Percentiles rank a stretch among this genome's conserved stretches.
Evolutionary conservation across 2,329 filamentous ascomycete species (phyloP).

Genomic region (Sclerotinia glacialis): DNA sequence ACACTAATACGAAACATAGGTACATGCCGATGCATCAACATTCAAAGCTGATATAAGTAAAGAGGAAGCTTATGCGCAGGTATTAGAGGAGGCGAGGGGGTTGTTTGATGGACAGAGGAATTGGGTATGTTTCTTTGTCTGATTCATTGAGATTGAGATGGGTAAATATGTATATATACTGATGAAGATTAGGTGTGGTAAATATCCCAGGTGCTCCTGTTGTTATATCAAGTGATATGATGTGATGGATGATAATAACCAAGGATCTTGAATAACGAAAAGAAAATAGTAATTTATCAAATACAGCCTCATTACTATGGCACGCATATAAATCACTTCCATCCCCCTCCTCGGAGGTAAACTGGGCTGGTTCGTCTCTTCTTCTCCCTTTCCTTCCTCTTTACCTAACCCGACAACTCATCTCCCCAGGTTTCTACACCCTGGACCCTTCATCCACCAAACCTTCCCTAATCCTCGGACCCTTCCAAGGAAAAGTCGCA

Average conservation of each 20-base stretch:
- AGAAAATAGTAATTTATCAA: slow-evolving; percentile 66
- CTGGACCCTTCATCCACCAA: slow-evolving; percentile 51
- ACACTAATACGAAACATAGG: slow-evolving; percentile 26
- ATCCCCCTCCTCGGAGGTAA: slow-evolving; percentile 62
- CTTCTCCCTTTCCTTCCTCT: slow-evolving; percentile 7
- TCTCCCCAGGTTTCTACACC: slow-evolving; percentile 65
- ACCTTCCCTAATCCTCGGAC: slow-evolving; percentile 68
- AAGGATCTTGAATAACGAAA: background rate
- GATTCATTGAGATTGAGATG: background rate
- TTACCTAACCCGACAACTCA: background rate
- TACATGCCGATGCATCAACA: slow-evolving; percentile 73
- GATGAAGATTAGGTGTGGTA: slow-evolving; percentile 5
- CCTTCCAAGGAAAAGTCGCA: slow-evolving; percentile 77
- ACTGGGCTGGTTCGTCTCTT: slow-evolving; percentile 64
- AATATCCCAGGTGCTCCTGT: background rate
- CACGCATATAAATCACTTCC: slow-evolving; percentile 74
- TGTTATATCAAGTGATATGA: slow-evolving; percentile 16
- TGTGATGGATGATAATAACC: background rate
- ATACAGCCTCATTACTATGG: slow-evolving; percentile 73
- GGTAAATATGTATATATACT: background rate
- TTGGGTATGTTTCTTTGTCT: slow-evolving; percentile 56
- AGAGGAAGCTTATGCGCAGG: slow-evolving; percentile 69
- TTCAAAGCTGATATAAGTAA: slow-evolving; percentile 67
- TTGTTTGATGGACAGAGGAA: slow-evolving; percentile 72
- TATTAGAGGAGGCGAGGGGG: slow-evolving; percentile 66